These are phyloP conservation scores for Basipetospora sp. DNA, from an alignment of 2,329 filamentous ascomycete genomes.

Conservation along the genomic window DNA sequence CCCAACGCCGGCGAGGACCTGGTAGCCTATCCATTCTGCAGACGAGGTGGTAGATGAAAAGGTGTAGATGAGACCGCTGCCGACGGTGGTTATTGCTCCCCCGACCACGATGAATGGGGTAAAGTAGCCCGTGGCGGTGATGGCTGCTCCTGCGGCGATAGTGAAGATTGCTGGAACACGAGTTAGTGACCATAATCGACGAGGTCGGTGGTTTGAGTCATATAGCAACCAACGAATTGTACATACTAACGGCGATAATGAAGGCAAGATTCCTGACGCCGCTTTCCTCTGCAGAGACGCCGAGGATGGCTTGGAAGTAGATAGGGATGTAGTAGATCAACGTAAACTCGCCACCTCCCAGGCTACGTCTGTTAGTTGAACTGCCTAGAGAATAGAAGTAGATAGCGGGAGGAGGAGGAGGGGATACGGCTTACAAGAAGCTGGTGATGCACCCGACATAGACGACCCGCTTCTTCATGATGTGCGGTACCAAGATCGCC, in stretches of 20 bases:
- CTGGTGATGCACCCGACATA: conserved; percentile 15
- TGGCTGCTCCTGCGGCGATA: conserved; percentile 15
- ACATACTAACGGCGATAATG: conserved; percentile 5
- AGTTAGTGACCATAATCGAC: too few relatives aligned
- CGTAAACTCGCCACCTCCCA: conserved; percentile 11
- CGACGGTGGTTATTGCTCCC: conserved; percentile 20
- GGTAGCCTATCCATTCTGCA: conserved; percentile 37
- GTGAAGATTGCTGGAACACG: conserved; percentile 5
- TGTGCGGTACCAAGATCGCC: conserved; percentile 26
- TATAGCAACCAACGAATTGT: too few relatives aligned
- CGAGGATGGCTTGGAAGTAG: conserved; percentile 32
- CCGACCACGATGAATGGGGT: conserved; percentile 27
- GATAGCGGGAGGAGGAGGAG: too few relatives aligned
- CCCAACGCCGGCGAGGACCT: conserved; percentile 33
- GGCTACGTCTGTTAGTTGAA: too few relatives aligned
- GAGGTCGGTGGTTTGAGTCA: too few relatives aligned
- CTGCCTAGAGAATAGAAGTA: too few relatives aligned
- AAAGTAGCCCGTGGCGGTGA: conserved; percentile 29
- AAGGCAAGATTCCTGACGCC: conserved; percentile 14
- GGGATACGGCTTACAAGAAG: conserved; percentile 18
- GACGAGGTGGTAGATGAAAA: conserved; percentile 23
- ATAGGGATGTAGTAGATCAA: conserved; percentile 27
- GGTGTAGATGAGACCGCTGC: conserved; percentile 27
- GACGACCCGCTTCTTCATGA: conserved; percentile 25
- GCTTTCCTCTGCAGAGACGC: conserved; percentile 19